These are phyloP conservation scores for Tulasnella sp. DNA, from an alignment of 768 basidiomycete genomes.

Conservation along the genomic window DNA sequence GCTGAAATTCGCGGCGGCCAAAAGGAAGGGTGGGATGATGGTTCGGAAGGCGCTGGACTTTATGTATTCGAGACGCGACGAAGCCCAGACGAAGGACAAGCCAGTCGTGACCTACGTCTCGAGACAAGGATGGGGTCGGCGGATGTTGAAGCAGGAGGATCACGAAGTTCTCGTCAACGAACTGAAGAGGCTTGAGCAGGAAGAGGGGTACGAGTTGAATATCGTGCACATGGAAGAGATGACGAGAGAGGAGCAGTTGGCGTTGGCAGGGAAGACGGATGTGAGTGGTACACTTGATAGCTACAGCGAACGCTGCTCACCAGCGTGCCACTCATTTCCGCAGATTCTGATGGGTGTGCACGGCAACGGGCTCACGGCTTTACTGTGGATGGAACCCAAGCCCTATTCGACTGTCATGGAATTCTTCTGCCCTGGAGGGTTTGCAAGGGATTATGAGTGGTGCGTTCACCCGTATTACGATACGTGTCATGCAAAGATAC, in stretches of 20 bases:
- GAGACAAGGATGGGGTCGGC: constrained; percentile 34
- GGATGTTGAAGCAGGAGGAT: constrained; percentile 31
- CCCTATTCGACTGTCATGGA: constrained; percentile 75
- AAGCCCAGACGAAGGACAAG: constrained; percentile 30
- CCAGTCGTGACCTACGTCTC: constrained; percentile 37
- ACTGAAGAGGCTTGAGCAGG: constrained; percentile 29
- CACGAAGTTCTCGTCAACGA: constrained; percentile 33
- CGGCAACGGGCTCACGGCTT: constrained; percentile 74
- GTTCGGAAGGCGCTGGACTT: constrained; percentile 31
- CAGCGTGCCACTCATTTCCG: background rate
- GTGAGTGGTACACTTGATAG: constrained; percentile 21
- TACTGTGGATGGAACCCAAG: constrained; percentile 73
- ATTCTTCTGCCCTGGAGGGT: constrained; percentile 72
- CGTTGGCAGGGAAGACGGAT: constrained; percentile 33
- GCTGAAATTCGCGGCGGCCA: background rate
- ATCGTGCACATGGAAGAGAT: constrained; percentile 36
- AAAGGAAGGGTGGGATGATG: constrained; percentile 25
- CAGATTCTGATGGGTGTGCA: constrained; percentile 66
- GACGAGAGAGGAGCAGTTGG: constrained; percentile 33
- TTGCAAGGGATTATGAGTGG: constrained; percentile 81
- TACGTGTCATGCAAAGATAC: constrained; percentile 26
- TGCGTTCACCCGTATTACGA: background rate
- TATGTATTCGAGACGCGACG: background rate
- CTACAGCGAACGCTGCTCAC: background rate
- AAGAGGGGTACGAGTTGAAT: constrained; percentile 36